Percentiles rank a stretch among this genome's conserved stretches.
These are phyloP conservation scores for Diaporthe citriasiana DNA, from an alignment of 2,329 filamentous ascomycete genomes.

Conservation along the genomic window DNA sequence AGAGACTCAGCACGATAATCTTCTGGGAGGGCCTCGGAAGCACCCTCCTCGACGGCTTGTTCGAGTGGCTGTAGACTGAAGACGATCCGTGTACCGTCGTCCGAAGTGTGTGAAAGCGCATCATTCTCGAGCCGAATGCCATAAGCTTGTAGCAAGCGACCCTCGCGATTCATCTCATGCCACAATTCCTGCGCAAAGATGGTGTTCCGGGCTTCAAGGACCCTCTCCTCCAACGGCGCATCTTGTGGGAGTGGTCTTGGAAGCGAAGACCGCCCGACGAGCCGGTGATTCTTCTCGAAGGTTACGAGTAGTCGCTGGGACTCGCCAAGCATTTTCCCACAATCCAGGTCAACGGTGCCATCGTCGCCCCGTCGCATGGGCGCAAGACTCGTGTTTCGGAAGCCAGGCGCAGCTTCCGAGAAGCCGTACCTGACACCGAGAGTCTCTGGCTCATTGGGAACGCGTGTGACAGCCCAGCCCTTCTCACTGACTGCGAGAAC, in stretches of 20 bases:
- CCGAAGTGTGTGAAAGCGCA: slow-evolving; percentile 68
- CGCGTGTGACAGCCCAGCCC: slow-evolving; percentile 87
- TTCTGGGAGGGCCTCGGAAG: slow-evolving; percentile 52
- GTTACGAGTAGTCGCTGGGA: slow-evolving; percentile 77
- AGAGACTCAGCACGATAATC: slow-evolving; percentile 74
- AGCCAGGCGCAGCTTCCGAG: slow-evolving; percentile 73
- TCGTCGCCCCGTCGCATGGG: slow-evolving; percentile 81
- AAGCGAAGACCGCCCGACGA: slow-evolving; percentile 69
- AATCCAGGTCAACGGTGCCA: slow-evolving; percentile 81
- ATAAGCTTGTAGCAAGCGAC: slow-evolving; percentile 78
- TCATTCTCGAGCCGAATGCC: slow-evolving; percentile 76
- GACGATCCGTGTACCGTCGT: slow-evolving; percentile 69
- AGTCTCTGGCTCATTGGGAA: slow-evolving; percentile 79
- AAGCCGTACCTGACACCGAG: slow-evolving; percentile 93
- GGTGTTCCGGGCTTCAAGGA: slow-evolving; percentile 82
- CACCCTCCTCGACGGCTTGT: slow-evolving; percentile 55
- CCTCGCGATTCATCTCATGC: slow-evolving; percentile 89
- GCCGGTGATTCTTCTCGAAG: slow-evolving; percentile 68
- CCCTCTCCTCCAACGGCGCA: slow-evolving; percentile 74
- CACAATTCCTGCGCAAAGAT: slow-evolving; percentile 89
- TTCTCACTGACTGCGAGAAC: slow-evolving; percentile 84
- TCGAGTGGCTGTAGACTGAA: slow-evolving; percentile 77
- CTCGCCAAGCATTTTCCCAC: slow-evolving; percentile 64
- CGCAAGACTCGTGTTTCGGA: slow-evolving; percentile 81
- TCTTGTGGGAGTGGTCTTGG: slow-evolving; percentile 69